Evolutionary conservation across 2,329 filamentous ascomycete species (phyloP), one percentile per base, ranked within the genome.

Genomic region (Didymella arachidicola): DNA sequence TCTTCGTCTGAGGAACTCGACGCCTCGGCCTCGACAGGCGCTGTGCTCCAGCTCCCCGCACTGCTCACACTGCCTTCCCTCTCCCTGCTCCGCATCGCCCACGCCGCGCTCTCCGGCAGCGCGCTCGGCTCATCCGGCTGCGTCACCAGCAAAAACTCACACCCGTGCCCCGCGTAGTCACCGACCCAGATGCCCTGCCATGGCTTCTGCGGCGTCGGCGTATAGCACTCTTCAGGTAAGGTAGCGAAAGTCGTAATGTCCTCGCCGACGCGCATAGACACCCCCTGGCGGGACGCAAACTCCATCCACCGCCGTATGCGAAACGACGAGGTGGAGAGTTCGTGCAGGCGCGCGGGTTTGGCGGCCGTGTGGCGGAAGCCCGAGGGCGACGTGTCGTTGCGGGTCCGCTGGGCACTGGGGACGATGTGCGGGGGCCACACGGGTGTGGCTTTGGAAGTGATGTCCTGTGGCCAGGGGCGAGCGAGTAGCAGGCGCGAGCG

Each of bases 131-230:
- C 74, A 49, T 89, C 87, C 0, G 87, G 87, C 71, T 99, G 95
- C 66, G 92, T 82, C 44, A 98, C 80, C 12, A 96, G 81, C 4
- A 98, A 72, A 55, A 97, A 97, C 75, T 98, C 94, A 74, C 90
- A 93, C 0, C 93, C 93, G 68, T 98, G 93, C 0, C 86, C 87
- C 26, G 87, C 89, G 70, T 97, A 97, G 73, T 97, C 93, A 0
- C 93, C 93, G 16, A 93, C 89, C 90, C 92, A 98, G 29, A 99
- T 92, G 0, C 94, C 94, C 62, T 92, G 87, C 81, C 89, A 97
- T 0, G 93, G 93, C 72, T 93, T 94, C 53, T 88, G 83, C 10
- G 79, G 74, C 0, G 93, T 96, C 0, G 94, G 92, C 0, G 87
- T 95, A 73, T 96, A 97, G n/a, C 89, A 77, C 2, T 79, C 79